A percentile compares a stretch with the other conserved stretches of the same genome.
Conservation (phyloP, 2,329 filamentous ascomycete genomes). For the Trichoderma breve region DNA sequence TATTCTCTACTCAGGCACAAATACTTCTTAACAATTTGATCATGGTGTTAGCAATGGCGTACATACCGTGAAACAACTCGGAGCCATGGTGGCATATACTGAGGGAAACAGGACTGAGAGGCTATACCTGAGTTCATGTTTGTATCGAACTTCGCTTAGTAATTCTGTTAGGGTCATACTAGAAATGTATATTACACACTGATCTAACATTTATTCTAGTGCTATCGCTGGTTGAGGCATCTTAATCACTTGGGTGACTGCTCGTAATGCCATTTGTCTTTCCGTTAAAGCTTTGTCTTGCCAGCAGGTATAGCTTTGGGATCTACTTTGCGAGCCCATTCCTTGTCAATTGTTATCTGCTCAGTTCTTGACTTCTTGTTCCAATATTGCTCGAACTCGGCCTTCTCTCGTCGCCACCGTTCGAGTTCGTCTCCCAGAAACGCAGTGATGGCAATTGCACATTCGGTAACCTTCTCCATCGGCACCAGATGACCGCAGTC, state of each 20-base stretch:
- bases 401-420: neutral
- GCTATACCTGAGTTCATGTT: neutral
- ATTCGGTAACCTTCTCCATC: neutral
- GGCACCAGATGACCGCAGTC: neutral
- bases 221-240: neutral
- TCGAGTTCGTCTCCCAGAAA: neutral
- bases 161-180: neutral
- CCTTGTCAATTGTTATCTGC: neutral
- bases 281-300: neutral
- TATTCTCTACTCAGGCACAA: neutral
- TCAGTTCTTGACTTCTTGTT: neutral
- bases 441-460: neutral
- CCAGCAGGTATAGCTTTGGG: neutral
- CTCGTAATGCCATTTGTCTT: neutral
- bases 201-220: neutral
- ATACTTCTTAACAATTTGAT: neutral
- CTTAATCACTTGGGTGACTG: neutral
- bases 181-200: neutral
- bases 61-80: neutral
- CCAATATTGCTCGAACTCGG: neutral
- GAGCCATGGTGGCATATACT: neutral
- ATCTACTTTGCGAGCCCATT: neutral
- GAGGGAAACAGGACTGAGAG: too few species aligned
- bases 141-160: neutral
- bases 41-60: neutral